A percentile compares a stretch with the other conserved stretches of the same genome.
Evolutionary conservation across 352 stramenopile genomes (phyloP).

Genomic region (Phytophthora boehmeriae): DNA sequence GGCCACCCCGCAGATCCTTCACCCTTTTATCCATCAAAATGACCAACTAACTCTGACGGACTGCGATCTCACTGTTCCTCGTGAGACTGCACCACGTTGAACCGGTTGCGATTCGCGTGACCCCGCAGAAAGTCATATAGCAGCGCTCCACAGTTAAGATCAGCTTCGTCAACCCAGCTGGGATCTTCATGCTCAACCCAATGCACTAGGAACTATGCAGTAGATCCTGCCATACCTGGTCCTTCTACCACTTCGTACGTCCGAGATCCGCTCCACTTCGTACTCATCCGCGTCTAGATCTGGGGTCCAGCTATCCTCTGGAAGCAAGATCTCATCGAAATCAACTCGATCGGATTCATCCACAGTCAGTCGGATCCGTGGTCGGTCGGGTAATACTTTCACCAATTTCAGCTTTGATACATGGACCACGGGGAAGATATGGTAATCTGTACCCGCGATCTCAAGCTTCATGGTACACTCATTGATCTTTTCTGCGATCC

Average conservation of each 20-base stretch:
- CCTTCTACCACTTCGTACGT: not conserved
- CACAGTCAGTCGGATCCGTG: not conserved
- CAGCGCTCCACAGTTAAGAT: slow-evolving; percentile 17
- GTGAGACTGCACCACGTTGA: slow-evolving; percentile 13
- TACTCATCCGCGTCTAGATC: not conserved
- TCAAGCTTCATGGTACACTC: slow-evolving; percentile 3
- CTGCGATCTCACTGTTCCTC: slow-evolving; percentile 2
- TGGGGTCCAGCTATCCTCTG: slow-evolving; percentile 17
- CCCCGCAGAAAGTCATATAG: slow-evolving; percentile 9
- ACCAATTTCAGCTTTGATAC: slow-evolving; percentile 27
- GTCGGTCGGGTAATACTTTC: not conserved
- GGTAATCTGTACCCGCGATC: slow-evolving; percentile 3
- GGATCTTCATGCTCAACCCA: slow-evolving; percentile 17
- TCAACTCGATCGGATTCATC: slow-evolving; percentile 10
- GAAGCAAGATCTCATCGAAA: slow-evolving; percentile 26
- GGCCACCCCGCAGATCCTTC: not conserved
- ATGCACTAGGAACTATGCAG: slow-evolving; percentile 13
- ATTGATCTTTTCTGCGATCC: slow-evolving; percentile 19
- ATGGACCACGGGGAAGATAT: slow-evolving; percentile 26
- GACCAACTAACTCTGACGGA: not conserved
- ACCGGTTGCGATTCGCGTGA: not conserved
- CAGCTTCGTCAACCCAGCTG: slow-evolving; percentile 10
- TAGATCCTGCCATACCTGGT: not conserved
- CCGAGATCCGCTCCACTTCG: slow-evolving; percentile 11
- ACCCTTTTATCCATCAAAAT: not conserved